Conservation (phyloP, 129 eudicot species). For the Silybum marianum region DNA sequence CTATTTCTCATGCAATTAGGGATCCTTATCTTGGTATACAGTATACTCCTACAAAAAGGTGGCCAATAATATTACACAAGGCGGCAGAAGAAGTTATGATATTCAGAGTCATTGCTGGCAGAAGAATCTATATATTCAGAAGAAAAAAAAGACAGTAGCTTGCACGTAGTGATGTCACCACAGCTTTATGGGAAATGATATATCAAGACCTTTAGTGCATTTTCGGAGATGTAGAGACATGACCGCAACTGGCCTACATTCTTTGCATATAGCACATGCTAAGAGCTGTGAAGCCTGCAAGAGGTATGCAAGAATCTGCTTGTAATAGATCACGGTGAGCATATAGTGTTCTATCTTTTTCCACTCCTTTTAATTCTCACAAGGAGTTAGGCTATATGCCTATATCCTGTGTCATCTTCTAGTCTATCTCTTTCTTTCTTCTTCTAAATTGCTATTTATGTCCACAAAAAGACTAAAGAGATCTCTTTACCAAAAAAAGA, state of each 20-base stretch:
- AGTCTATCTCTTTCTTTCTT: neutral
- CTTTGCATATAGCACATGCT: neutral
- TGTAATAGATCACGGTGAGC: neutral
- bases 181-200: neutral
- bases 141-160: neutral
- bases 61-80: neutral
- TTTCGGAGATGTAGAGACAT: neutral
- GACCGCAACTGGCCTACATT: neutral
- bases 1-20: neutral
- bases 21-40: neutral
- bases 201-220: neutral
- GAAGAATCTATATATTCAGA: neutral
- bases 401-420: neutral
- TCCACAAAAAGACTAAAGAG: neutral
- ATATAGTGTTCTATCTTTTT: neutral
- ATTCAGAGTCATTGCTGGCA: neutral
- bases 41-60: neutral
- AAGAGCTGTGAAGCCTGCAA: neutral
- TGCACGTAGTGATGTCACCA: neutral
- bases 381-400: no score
- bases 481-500: neutral
- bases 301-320: neutral
- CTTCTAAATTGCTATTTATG: neutral
- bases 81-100: neutral
- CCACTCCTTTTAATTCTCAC: neutral